A percentile compares a stretch with the other conserved stretches of the same genome.
These are phyloP conservation scores for Phyllosticta ampelicida DNA, from an alignment of 2,329 filamentous ascomycete genomes.

Conservation along the genomic window DNA sequence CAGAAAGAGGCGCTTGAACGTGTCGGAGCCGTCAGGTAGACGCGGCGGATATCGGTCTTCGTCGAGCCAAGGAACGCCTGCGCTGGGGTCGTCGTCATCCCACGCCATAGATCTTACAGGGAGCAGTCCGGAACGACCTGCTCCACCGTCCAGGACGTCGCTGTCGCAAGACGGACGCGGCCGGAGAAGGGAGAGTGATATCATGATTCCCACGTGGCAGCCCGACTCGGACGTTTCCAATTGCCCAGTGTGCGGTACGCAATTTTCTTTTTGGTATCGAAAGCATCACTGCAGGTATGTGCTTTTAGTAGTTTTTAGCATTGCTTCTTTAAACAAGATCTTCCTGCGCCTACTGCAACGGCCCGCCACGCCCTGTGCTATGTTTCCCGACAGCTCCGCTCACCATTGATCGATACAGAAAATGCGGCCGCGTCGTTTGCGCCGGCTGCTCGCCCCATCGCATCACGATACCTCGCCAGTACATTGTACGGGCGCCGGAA, in stretches of 20 bases:
- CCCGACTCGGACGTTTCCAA: conserved; percentile 70
- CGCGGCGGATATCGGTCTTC: conserved; percentile 16
- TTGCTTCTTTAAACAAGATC: background rate
- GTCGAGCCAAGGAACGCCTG: background rate
- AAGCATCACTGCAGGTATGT: conserved; percentile 84
- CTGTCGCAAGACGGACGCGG: background rate
- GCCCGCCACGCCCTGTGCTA: background rate
- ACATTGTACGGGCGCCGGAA: conserved; percentile 62
- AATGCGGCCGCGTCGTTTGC: conserved; percentile 90
- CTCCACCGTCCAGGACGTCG: background rate
- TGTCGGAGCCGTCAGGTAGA: conserved; percentile 22
- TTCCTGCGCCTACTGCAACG: background rate
- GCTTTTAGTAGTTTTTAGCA: background rate
- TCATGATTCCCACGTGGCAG: conserved; percentile 71
- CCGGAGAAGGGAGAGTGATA: conserved; percentile 6
- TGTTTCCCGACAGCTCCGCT: background rate
- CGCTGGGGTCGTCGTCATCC: background rate
- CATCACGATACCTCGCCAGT: conserved; percentile 88
- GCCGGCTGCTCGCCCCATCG: conserved; percentile 82
- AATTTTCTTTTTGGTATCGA: conserved; percentile 75
- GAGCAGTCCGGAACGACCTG: background rate
- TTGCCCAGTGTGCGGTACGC: conserved; percentile 72
- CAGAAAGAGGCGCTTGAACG: conserved; percentile 26
- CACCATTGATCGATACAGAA: conserved; percentile 39
- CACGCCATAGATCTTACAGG: background rate